Percentiles rank a stretch among this genome's conserved stretches.
phyloP scores from a whole-genome alignment of 1,139 yeast species.

The Protomyces arabidopsidicola region DNA sequence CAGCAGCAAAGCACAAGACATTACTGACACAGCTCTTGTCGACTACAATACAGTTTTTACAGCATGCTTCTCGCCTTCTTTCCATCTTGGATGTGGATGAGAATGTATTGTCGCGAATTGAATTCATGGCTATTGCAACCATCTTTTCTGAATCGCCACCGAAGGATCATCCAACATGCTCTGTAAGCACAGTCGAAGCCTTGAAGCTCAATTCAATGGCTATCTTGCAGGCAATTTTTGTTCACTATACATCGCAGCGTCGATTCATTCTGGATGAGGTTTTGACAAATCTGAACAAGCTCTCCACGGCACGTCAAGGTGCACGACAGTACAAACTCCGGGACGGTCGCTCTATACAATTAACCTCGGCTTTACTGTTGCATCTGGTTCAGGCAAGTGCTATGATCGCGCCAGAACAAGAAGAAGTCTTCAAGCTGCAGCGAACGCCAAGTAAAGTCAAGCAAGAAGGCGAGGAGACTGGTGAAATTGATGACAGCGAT shows the following conservation, averaged over 20 bases:
- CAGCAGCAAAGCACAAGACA: conserved; percentile 11
- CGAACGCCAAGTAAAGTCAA: conserved; percentile 30
- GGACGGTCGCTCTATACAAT: conserved; percentile 49
- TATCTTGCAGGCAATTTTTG: conserved; percentile 48
- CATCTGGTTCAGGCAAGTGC: conserved; percentile 45
- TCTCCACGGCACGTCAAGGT: conserved; percentile 46
- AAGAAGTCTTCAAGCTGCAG: conserved; percentile 13
- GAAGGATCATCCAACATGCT: conserved; percentile 25
- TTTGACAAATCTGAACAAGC: conserved; percentile 48
- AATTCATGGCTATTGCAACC: conserved; percentile 46
- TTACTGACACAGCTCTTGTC: conserved; percentile 1
- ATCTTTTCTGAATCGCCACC: conserved; percentile 40
- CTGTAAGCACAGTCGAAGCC: conserved; percentile 5
- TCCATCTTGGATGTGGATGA: conserved; percentile 38
- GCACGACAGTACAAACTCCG: conserved; percentile 47
- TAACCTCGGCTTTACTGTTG: conserved; percentile 47
- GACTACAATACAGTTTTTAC: conserved; percentile 3
- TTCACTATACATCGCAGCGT: conserved; percentile 50
- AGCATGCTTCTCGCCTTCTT: conserved; percentile 10
- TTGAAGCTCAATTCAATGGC: conserved; percentile 39
- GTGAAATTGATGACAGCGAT: not conserved
- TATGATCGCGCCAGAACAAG: conserved; percentile 2
- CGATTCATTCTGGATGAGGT: conserved; percentile 58
- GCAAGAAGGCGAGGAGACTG: conserved; percentile 27
- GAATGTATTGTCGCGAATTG: conserved; percentile 49